Evolutionary conservation across 1,284 basidiomycete genomes (phyloP).

Genomic region (Ceratobasidium sp.): DNA sequence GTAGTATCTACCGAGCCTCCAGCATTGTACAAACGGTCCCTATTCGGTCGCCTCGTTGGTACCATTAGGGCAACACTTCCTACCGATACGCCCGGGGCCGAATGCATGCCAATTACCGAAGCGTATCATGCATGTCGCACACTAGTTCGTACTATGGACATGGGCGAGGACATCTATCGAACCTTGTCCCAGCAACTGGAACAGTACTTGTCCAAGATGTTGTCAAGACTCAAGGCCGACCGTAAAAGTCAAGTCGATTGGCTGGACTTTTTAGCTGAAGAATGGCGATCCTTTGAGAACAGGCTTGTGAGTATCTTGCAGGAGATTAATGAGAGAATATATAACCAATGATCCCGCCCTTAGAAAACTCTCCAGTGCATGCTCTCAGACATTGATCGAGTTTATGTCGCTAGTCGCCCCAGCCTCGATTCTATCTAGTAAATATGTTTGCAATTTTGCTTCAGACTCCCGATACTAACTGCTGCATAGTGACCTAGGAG

Average conservation of each 20-base stretch:
- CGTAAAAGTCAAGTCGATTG: constrained; percentile 59
- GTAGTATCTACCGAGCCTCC: constrained; percentile 43
- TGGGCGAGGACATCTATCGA: constrained; percentile 68
- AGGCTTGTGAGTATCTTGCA: constrained; percentile 65
- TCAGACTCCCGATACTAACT: background rate
- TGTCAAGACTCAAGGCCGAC: constrained; percentile 59
- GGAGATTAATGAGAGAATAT: too few relatives aligned
- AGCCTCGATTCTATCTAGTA: constrained; percentile 53
- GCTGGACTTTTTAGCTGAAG: constrained; percentile 65
- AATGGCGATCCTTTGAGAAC: constrained; percentile 72
- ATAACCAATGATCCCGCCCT: constrained; percentile 7
- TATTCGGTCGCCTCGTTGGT: constrained; percentile 47
- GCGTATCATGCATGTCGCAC: constrained; percentile 67
- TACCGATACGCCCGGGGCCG: constrained; percentile 55
- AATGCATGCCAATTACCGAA: constrained; percentile 66
- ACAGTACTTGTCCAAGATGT: constrained; percentile 58
- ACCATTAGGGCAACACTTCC: constrained; percentile 63
- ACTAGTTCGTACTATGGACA: constrained; percentile 64
- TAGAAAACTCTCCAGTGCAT: constrained; percentile 69
- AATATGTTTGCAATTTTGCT: constrained; percentile 32
- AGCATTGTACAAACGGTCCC: constrained; percentile 43
- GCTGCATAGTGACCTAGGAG: constrained; percentile 53
- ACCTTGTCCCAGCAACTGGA: constrained; percentile 68
- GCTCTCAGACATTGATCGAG: constrained; percentile 64
- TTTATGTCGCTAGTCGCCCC: constrained; percentile 52